Evolutionary conservation across 768 basidiomycete species (phyloP).

Genomic region (Xerocomellus intermedius): DNA sequence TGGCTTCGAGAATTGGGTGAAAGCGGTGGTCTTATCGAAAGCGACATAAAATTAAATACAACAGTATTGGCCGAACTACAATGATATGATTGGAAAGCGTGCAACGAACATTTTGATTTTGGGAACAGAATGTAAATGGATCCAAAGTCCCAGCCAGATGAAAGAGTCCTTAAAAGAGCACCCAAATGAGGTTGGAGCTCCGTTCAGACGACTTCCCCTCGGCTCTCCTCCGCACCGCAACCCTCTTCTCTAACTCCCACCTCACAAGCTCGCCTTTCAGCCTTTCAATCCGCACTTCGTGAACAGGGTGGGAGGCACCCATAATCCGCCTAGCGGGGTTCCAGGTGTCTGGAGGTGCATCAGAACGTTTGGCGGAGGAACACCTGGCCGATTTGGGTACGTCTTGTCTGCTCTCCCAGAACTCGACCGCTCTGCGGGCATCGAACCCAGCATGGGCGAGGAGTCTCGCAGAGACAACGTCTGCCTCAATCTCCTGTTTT

Average conservation of each 20-base stretch:
- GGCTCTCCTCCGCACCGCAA: constrained; percentile 19
- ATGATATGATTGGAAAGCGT: neutral
- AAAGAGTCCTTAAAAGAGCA: constrained; percentile 7
- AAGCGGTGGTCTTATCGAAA: neutral
- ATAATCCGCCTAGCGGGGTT: constrained; percentile 31
- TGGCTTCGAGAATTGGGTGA: no score
- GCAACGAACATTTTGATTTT: neutral
- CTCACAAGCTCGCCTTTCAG: constrained; percentile 44
- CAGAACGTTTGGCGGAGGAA: constrained; percentile 15
- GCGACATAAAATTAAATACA: constrained; percentile 1
- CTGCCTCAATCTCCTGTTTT: constrained; percentile 90
- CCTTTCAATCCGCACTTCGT: constrained; percentile 40
- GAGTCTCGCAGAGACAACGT: constrained; percentile 84
- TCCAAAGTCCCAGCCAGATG: neutral
- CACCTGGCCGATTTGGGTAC: constrained; percentile 17
- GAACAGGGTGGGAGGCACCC: constrained; percentile 46
- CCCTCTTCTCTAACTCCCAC: constrained; percentile 42
- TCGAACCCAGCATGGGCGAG: constrained; percentile 92
- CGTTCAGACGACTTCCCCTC: constrained; percentile 21
- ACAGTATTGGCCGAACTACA: constrained; percentile 5
- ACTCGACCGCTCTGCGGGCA: constrained; percentile 73
- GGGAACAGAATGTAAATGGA: neutral
- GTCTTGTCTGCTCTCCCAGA: constrained; percentile 70
- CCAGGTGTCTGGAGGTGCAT: constrained; percentile 9
- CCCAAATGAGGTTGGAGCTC: constrained; percentile 13